These are phyloP conservation scores for Phytopythium chamaehyphon DNA, from an alignment of 352 stramenopile genomes.

Conservation along the genomic window DNA sequence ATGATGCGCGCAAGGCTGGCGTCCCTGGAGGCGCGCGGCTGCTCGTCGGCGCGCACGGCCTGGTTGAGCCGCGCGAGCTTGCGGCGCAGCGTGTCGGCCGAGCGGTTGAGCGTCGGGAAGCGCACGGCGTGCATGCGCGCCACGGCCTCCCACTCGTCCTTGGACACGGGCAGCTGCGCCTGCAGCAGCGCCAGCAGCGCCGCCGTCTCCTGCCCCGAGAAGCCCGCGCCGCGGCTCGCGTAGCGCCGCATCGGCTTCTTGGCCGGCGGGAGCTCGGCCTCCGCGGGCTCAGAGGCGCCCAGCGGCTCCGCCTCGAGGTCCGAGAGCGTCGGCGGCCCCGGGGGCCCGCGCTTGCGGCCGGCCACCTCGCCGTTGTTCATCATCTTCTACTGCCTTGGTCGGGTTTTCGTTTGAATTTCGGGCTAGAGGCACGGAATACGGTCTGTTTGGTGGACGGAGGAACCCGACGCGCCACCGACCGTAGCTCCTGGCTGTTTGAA, in stretches of 20 bases:
- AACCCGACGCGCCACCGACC: no score
- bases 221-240: slow-evolving; percentile 3
- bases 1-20: not conserved
- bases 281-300: no score
- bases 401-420: no score
- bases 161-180: slow-evolving; percentile 4
- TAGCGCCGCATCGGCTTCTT: slow-evolving; percentile 3
- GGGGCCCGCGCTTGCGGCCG: no score
- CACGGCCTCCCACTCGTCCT: slow-evolving; percentile 4
- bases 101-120: slow-evolving; percentile 4
- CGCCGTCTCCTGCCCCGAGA: slow-evolving; percentile 5
- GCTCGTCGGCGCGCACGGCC: not conserved
- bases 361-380: no score
- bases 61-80: slow-evolving; percentile 5
- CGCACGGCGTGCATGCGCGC: slow-evolving; percentile 1
- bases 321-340: no score
- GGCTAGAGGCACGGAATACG: no score
- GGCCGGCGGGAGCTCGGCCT: not conserved
- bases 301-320: not conserved
- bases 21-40: not conserved
- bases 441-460: no score
- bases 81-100: slow-evolving; percentile 6
- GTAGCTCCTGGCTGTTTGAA: no score
- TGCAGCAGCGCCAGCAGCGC: slow-evolving; percentile 1
- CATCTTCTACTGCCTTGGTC: no score